Percentiles rank a stretch among this genome's conserved stretches.
Conservation (phyloP, 495 filamentous ascomycete species). For the Sordaria brevicollis region DNA sequence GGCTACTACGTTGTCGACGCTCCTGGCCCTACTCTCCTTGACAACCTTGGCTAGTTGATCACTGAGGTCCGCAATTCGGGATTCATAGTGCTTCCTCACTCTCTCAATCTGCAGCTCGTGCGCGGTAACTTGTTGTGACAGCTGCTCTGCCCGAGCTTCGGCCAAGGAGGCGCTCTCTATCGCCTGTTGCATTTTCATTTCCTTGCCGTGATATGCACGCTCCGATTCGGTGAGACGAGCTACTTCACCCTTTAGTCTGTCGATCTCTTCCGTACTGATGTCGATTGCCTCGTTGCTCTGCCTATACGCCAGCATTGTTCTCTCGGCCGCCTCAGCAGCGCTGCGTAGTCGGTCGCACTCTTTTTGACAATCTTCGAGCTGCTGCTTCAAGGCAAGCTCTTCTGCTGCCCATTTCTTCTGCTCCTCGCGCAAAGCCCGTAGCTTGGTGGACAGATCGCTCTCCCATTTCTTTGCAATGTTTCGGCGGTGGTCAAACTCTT, state of each 20-base stretch:
- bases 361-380: constrained; percentile 38
- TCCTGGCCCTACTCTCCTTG: constrained; percentile 28
- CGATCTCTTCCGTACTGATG: constrained; percentile 47
- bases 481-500: constrained; percentile 53
- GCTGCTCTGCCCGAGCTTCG: constrained; percentile 38
- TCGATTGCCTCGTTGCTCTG: constrained; percentile 51
- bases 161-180: constrained; percentile 42
- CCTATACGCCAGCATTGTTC: constrained; percentile 44
- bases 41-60: constrained; percentile 32
- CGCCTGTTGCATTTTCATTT: constrained; percentile 41
- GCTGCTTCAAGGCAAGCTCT: constrained; percentile 38
- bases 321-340: constrained; percentile 50
- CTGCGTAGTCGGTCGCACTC: constrained; percentile 47
- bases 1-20: constrained; percentile 24
- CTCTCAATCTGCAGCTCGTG: constrained; percentile 41
- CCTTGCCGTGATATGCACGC: constrained; percentile 46
- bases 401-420: constrained; percentile 54
- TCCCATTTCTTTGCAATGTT: constrained; percentile 63
- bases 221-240: constrained; percentile 45
- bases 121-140: constrained; percentile 40
- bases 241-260: constrained; percentile 46
- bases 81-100: constrained; percentile 31
- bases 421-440: constrained; percentile 52
- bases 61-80: constrained; percentile 31
- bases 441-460: constrained; percentile 47